Evolutionary conservation across 306 rosid genomes (phyloP).

Genomic region (Acacia acuminata): DNA sequence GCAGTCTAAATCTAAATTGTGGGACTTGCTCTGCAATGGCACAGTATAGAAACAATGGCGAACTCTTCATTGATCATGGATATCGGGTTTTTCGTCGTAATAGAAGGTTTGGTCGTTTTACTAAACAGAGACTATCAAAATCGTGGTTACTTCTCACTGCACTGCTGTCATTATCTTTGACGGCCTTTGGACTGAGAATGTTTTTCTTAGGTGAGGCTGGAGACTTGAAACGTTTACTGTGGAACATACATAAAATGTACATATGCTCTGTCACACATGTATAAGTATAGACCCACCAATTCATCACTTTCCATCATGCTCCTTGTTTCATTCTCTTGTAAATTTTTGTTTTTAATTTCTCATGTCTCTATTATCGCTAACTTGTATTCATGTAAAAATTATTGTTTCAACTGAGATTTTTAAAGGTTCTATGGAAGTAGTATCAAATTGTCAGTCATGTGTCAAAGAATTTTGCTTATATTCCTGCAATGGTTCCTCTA

Average conservation of each 20-base stretch:
- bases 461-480: constrained; percentile 1
- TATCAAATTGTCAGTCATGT: constrained; percentile 1
- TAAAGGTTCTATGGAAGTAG: constrained; percentile 22
- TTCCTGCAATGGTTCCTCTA: constrained; percentile 16
- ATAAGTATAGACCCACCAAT: not conserved
- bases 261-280: not conserved
- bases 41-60: constrained; percentile 44
- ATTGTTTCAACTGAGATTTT: not conserved
- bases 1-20: constrained; percentile 34
- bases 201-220: constrained; percentile 57
- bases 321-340: not conserved
- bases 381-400: not conserved
- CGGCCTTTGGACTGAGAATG: constrained; percentile 59
- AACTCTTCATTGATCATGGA: constrained; percentile 50
- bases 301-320: not conserved
- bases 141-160: constrained; percentile 52
- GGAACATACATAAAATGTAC: not conserved
- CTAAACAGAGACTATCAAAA: constrained; percentile 49
- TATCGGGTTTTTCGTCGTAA: constrained; percentile 62
- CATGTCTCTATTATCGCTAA: not conserved
- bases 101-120: constrained; percentile 65
- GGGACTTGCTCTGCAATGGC: constrained; percentile 51
- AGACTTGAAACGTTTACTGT: constrained; percentile 11
- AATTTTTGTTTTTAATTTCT: not conserved
- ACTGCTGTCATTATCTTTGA: constrained; percentile 48